Conservation (phyloP, 2,329 filamentous ascomycete genomes). For the Periconia sp. region DNA sequence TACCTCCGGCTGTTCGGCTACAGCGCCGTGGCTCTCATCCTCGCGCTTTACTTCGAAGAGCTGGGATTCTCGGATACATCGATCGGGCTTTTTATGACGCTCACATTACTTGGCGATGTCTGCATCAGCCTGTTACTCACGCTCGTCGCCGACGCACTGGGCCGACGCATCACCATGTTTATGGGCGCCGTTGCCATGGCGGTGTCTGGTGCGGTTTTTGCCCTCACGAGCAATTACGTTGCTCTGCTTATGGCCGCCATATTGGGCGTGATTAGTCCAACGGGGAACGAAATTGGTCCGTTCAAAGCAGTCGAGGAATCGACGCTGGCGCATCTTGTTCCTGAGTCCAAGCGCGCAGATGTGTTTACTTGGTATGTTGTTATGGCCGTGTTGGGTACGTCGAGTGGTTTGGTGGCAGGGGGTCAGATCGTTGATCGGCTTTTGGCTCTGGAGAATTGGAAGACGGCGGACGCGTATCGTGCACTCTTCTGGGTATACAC, state of each 20-base stretch:
- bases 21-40: slow-evolving; percentile 38
- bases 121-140: slow-evolving; percentile 40
- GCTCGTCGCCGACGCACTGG: slow-evolving; percentile 39
- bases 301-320: slow-evolving; percentile 45
- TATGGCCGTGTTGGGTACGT: slow-evolving; percentile 40
- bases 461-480: slow-evolving; percentile 41
- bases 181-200: slow-evolving; percentile 40
- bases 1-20: slow-evolving; percentile 42
- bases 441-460: slow-evolving; percentile 36
- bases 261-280: slow-evolving; percentile 42
- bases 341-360: slow-evolving; percentile 32
- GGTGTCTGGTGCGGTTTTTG: slow-evolving; percentile 39
- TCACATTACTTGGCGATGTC: slow-evolving; percentile 44
- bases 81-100: slow-evolving; percentile 45
- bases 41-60: slow-evolving; percentile 40
- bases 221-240: slow-evolving; percentile 31
- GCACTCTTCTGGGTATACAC: slow-evolving; percentile 49
- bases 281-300: slow-evolving; percentile 45
- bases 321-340: slow-evolving; percentile 39
- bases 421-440: slow-evolving; percentile 43
- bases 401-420: slow-evolving; percentile 34
- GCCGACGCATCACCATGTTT: slow-evolving; percentile 36
- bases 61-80: slow-evolving; percentile 38
- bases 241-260: slow-evolving; percentile 38
- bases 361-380: slow-evolving; percentile 46